Percentiles rank a stretch among this genome's conserved stretches.
phyloP scores from a whole-genome alignment of 305 asterid genomes.

The Fraxinus nigra region DNA sequence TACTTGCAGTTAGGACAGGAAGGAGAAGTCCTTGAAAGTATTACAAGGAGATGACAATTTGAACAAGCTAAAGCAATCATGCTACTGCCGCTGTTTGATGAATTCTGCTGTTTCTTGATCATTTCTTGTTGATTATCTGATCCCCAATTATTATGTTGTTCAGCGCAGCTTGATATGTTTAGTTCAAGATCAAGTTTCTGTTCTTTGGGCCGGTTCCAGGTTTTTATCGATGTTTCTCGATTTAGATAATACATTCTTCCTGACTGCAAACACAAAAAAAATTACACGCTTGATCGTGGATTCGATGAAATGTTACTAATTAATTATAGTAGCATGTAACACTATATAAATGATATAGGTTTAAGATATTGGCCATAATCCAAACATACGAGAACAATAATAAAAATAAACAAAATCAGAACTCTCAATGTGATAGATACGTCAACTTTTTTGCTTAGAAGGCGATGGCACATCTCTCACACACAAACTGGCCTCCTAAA shows the following conservation, averaged over 20 bases:
- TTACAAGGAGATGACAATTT: conserved; percentile 60
- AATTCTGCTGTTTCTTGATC: neutral
- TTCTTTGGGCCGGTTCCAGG: conserved; percentile 50
- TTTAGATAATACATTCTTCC: conserved; percentile 57
- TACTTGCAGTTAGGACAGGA: conserved; percentile 61
- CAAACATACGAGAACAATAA: no score
- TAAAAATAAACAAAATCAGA: no score
- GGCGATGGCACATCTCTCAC: neutral
- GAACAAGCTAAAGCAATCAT: conserved; percentile 64
- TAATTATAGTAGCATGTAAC: neutral
- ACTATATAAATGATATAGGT: neutral
- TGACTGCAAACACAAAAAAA: conserved; percentile 27
- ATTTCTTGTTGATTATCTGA: neutral
- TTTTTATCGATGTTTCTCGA: conserved; percentile 40
- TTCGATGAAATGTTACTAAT: neutral
- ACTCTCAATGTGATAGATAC: neutral
- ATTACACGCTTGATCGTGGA: neutral
- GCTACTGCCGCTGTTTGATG: conserved; percentile 18
- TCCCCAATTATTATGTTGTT: neutral
- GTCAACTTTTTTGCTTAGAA: neutral
- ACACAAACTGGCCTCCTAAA: neutral
- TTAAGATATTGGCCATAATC: no score
- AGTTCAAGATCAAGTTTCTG: conserved; percentile 50
- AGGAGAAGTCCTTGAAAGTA: conserved; percentile 48
- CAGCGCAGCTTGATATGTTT: conserved; percentile 35